Evolutionary conservation across 441 rosid species (phyloP).

Genomic region (Mallotus repandus): DNA sequence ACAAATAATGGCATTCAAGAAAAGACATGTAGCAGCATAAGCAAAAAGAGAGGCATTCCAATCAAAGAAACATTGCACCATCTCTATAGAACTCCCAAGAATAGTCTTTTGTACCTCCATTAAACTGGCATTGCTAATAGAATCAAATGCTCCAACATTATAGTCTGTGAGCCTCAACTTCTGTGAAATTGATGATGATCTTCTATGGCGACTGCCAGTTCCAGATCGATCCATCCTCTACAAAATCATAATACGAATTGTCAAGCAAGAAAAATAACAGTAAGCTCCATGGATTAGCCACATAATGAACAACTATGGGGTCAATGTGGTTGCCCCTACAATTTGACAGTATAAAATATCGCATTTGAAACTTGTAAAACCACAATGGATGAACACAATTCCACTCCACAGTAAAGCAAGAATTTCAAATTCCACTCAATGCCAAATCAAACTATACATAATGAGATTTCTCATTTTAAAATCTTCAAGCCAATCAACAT

Average conservation of each 20-base stretch:
- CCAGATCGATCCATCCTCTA: conserved; percentile 89
- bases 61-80: not conserved
- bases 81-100: not conserved
- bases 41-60: not conserved
- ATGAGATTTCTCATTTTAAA: not conserved
- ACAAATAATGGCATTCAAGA: no score
- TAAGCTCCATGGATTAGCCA: conserved; percentile 3
- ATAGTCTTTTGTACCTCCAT: conserved; percentile 68
- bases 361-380: not conserved
- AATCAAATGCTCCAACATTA: conserved; percentile 55
- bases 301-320: not conserved
- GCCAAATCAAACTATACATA: not conserved
- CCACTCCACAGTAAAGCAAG: not conserved
- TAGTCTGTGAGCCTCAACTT: conserved; percentile 64
- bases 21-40: not conserved
- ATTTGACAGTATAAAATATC: not conserved
- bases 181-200: conserved; percentile 59
- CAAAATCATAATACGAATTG: conserved; percentile 27
- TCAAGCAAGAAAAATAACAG: conserved; percentile 10
- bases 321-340: not conserved
- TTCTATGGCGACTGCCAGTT: conserved; percentile 70
- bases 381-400: not conserved
- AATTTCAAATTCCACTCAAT: not conserved
- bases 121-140: conserved; percentile 73
- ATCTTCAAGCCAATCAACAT: not conserved